Percentiles rank a stretch among this genome's conserved stretches.
These are phyloP conservation scores for Candida berthetii DNA, from an alignment of 805 yeast species.

Conservation along the genomic window DNA sequence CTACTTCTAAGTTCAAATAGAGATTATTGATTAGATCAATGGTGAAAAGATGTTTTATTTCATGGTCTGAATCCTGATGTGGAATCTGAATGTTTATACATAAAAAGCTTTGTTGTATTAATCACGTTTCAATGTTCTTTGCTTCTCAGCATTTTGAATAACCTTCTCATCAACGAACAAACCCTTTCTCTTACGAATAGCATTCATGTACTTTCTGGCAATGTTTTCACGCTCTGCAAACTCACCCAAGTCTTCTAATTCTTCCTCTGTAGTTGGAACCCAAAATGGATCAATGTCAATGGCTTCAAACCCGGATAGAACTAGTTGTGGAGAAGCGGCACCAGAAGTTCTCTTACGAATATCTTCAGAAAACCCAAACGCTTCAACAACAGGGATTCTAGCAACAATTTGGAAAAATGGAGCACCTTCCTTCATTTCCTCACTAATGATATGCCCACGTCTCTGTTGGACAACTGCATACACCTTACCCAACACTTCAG, in stretches of 20 bases:
- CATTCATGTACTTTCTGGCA: slow-evolving; percentile 82
- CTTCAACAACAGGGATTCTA: slow-evolving; percentile 86
- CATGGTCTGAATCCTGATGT: too few relatives aligned
- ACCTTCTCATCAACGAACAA: slow-evolving; percentile 85
- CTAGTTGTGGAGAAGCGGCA: slow-evolving; percentile 93
- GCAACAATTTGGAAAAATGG: slow-evolving; percentile 90
- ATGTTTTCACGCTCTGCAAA: slow-evolving; percentile 88
- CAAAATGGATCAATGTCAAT: slow-evolving; percentile 95
- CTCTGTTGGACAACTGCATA: slow-evolving; percentile 90
- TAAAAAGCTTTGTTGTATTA: slow-evolving; percentile 22
- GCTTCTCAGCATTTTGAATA: slow-evolving; percentile 89
- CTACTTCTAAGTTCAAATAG: too few relatives aligned
- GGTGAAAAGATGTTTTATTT: too few relatives aligned
- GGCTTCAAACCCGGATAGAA: slow-evolving; percentile 81
- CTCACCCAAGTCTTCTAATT: slow-evolving; percentile 88
- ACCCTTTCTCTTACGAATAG: slow-evolving; percentile 81
- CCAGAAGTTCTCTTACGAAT: slow-evolving; percentile 91
- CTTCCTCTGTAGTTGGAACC: slow-evolving; percentile 98
- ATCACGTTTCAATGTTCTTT: slow-evolving; percentile 77
- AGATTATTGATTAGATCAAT: too few relatives aligned
- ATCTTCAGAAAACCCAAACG: slow-evolving; percentile 95
- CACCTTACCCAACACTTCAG: slow-evolving; percentile 93
- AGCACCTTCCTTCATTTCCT: slow-evolving; percentile 97
- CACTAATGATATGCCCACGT: slow-evolving; percentile 79
- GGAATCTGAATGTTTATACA: too few relatives aligned